phyloP scores from a whole-genome alignment of 2,329 filamentous ascomycete genomes.

The Zymoseptoria passerinii region DNA sequence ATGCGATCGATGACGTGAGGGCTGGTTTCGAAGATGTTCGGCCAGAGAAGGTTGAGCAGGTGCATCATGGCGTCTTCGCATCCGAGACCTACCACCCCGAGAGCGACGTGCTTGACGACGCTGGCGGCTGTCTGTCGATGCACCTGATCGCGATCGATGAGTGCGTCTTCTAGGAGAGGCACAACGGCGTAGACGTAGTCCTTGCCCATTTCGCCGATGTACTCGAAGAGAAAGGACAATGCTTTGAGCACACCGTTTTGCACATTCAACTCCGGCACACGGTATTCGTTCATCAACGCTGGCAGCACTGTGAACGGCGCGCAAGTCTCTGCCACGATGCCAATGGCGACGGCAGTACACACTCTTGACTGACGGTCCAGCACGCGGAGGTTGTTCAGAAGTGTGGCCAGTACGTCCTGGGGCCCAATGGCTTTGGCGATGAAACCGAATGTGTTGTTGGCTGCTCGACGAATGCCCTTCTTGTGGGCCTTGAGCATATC shows the following conservation, averaged over 20 bases:
- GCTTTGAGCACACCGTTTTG: slow-evolving; percentile 98
- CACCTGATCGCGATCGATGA: slow-evolving; percentile 96
- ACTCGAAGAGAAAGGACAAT: slow-evolving; percentile 94
- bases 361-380: slow-evolving; percentile 97
- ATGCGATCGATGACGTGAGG: slow-evolving; percentile 98
- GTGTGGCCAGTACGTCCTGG: slow-evolving; percentile 88
- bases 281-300: slow-evolving; percentile 98
- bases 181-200: slow-evolving; percentile 99
- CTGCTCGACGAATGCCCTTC: slow-evolving; percentile 94
- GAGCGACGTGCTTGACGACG: slow-evolving; percentile 94
- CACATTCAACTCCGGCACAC: slow-evolving; percentile 95
- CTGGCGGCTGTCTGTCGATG: slow-evolving; percentile 93
- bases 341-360: slow-evolving; percentile 96
- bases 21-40: slow-evolving; percentile 94
- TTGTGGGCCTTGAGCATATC: slow-evolving; percentile 99
- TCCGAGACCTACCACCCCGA: slow-evolving; percentile 93
- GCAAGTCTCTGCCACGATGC: slow-evolving; percentile 96
- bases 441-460: slow-evolving; percentile 99
- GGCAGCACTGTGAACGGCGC: slow-evolving; percentile 98
- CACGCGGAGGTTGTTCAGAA: slow-evolving; percentile 92
- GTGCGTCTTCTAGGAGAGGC: slow-evolving; percentile 86
- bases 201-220: slow-evolving; percentile 98
- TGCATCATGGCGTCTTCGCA: slow-evolving; percentile 99
- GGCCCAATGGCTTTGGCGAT: slow-evolving; percentile 98
- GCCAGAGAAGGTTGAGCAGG: slow-evolving; percentile 89